These are phyloP conservation scores for Aspergillus niger DNA, from an alignment of 2,329 filamentous ascomycete species.

Conservation along the genomic window DNA sequence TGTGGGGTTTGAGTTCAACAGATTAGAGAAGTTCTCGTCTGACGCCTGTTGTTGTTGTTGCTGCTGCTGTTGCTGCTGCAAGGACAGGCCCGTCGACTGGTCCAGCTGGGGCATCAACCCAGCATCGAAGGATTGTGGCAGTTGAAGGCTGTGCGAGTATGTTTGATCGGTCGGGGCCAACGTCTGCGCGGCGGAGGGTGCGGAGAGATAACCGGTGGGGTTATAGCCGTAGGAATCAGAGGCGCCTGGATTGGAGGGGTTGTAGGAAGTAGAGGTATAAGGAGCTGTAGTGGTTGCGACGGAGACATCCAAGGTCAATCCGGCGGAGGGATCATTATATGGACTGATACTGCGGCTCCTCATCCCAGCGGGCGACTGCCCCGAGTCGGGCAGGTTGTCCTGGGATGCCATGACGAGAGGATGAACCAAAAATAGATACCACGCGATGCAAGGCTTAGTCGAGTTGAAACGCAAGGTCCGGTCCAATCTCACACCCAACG, in stretches of 20 bases:
- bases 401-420: slow-evolving; percentile 35
- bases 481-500: slow-evolving; percentile 11
- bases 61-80: slow-evolving; percentile 23
- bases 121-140: slow-evolving; percentile 42
- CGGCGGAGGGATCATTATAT: slow-evolving; percentile 37
- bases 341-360: slow-evolving; percentile 47
- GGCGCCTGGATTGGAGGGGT: slow-evolving; percentile 25
- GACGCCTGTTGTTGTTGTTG: slow-evolving; percentile 14
- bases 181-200: slow-evolving; percentile 32
- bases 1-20: slow-evolving; percentile 41
- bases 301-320: slow-evolving; percentile 41
- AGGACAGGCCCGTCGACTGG: slow-evolving; percentile 30
- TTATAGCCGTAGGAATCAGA: slow-evolving; percentile 41
- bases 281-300: slow-evolving; percentile 35
- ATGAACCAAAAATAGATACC: slow-evolving; percentile 27
- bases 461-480: slow-evolving; percentile 14
- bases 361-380: slow-evolving; percentile 39
- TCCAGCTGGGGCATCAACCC: slow-evolving; percentile 40
- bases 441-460: slow-evolving; percentile 22
- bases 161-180: slow-evolving; percentile 36
- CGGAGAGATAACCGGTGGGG: slow-evolving; percentile 37
- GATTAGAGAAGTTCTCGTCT: slow-evolving; percentile 42
- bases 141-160: slow-evolving; percentile 37
- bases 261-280: slow-evolving; percentile 33
- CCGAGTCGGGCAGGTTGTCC: slow-evolving; percentile 36